Percentiles rank a stretch among this genome's conserved stretches.
These are phyloP conservation scores for Coemansia sp. DNA, from an alignment of 192 early-diverging fungal species.

Conservation along the genomic window DNA sequence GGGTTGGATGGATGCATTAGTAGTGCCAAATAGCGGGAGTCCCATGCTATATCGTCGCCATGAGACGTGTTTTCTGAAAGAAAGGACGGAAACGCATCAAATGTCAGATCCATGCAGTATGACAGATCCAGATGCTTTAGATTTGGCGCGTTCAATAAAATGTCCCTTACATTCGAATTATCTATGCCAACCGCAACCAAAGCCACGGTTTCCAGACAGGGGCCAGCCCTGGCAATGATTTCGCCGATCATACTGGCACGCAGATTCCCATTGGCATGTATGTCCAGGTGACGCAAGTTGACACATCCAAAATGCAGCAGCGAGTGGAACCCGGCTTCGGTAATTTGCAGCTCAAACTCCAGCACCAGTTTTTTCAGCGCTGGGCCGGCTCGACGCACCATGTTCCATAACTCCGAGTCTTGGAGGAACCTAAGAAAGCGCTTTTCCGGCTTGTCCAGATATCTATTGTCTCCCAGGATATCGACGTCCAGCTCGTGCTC, in stretches of 20 bases:
- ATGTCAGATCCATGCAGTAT: conserved; percentile 20
- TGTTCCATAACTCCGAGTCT: conserved; percentile 15
- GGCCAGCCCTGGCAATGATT: conserved; percentile 8
- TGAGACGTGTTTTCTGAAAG: background rate
- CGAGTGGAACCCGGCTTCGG: conserved; percentile 16
- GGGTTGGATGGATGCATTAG: conserved; percentile 2
- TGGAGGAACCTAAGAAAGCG: background rate
- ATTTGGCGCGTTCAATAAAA: conserved; percentile 18
- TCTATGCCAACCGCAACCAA: conserved; percentile 19
- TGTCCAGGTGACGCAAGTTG: conserved; percentile 32
- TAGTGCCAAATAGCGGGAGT: background rate
- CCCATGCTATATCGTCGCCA: background rate
- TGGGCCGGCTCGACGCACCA: conserved; percentile 35
- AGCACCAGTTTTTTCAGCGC: conserved; percentile 27
- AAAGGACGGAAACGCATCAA: conserved; percentile 28
- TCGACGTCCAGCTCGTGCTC: background rate
- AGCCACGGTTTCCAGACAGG: conserved; percentile 17
- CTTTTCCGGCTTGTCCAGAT: background rate
- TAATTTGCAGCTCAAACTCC: conserved; percentile 18
- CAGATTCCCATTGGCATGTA: conserved; percentile 22
- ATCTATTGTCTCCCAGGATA: background rate
- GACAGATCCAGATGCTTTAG: conserved; percentile 29
- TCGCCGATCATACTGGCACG: conserved; percentile 9
- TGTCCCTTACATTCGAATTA: conserved; percentile 14
- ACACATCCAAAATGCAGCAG: conserved; percentile 24